phyloP scores from a whole-genome alignment of 2,329 filamentous ascomycete species.

The Pseudophaeomoniella oleicola region DNA sequence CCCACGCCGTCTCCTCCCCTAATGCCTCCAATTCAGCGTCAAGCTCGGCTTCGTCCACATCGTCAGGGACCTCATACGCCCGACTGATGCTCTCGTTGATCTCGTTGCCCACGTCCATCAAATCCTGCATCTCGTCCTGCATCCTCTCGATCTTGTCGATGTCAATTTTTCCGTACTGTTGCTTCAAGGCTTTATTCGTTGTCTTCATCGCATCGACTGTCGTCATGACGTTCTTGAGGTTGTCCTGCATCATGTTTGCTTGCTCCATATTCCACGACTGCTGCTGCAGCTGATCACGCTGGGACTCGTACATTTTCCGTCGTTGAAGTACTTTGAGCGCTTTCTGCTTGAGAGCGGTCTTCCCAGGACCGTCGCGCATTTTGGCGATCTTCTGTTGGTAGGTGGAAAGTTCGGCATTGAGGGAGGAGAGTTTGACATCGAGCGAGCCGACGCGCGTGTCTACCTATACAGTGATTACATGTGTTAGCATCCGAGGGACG shows the following conservation, averaged over 20 bases:
- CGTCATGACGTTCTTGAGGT: slow-evolving; percentile 95
- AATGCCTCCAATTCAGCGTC: slow-evolving; percentile 93
- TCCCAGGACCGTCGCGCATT: slow-evolving; percentile 92
- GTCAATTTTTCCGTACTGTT: slow-evolving; percentile 94
- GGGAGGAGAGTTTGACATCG: slow-evolving; percentile 85
- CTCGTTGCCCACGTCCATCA: slow-evolving; percentile 95
- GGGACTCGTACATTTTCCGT: slow-evolving; percentile 83
- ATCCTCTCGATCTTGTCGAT: slow-evolving; percentile 94
- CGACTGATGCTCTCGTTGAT: slow-evolving; percentile 89
- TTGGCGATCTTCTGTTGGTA: slow-evolving; percentile 80
- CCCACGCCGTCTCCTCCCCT: slow-evolving; percentile 84
- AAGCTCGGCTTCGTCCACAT: slow-evolving; percentile 90
- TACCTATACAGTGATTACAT: slow-evolving; percentile 32
- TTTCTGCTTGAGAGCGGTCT: slow-evolving; percentile 83
- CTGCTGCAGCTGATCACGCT: slow-evolving; percentile 83
- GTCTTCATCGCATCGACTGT: slow-evolving; percentile 96
- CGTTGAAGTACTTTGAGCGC: slow-evolving; percentile 88
- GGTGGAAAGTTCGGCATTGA: slow-evolving; percentile 76
- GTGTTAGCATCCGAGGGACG: slow-evolving; percentile 3
- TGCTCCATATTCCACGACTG: slow-evolving; percentile 99
- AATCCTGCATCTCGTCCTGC: slow-evolving; percentile 97
- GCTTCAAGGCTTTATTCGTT: slow-evolving; percentile 80
- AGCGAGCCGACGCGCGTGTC: slow-evolving; percentile 72
- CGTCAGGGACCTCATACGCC: slow-evolving; percentile 89
- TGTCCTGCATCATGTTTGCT: slow-evolving; percentile 96